A percentile compares a stretch with the other conserved stretches of the same genome.
Conservation (phyloP, 140 eudicot genomes). For the Oenanthe javanica region DNA sequence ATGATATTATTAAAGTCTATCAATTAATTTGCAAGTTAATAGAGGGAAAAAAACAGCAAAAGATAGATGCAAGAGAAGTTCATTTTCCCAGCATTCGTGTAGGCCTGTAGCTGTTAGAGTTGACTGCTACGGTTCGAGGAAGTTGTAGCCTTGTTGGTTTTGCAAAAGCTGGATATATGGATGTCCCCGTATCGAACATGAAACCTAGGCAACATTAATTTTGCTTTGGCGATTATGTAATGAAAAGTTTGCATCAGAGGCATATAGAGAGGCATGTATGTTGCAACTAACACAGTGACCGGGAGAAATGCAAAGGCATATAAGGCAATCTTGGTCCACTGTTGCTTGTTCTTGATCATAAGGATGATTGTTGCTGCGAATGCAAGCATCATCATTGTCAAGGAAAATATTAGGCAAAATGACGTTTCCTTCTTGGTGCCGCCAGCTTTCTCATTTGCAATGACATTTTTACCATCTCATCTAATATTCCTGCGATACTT, state of each 20-base stretch:
- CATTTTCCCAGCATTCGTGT: no score
- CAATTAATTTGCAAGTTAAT: no score
- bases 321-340: constrained; percentile 16
- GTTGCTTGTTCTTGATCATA: constrained; percentile 1
- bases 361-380: constrained; percentile 22
- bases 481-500: no score
- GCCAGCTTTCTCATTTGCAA: background rate
- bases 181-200: background rate
- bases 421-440: constrained; percentile 25
- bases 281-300: constrained; percentile 1
- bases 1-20: no score
- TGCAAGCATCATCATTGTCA: constrained; percentile 26
- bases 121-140: no score
- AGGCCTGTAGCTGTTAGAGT: no score
- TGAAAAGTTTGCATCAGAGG: constrained; percentile 3
- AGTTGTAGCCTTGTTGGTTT: background rate
- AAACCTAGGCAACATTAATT: background rate
- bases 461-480: no score
- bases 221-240: background rate
- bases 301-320: constrained; percentile 19
- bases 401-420: constrained; percentile 19
- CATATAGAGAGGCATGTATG: constrained; percentile 13
- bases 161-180: background rate
- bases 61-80: no score
- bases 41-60: no score